Base-by-base conservation (phyloP, 2,329 filamentous ascomycete species). In the Fusarium foetens region DNA sequence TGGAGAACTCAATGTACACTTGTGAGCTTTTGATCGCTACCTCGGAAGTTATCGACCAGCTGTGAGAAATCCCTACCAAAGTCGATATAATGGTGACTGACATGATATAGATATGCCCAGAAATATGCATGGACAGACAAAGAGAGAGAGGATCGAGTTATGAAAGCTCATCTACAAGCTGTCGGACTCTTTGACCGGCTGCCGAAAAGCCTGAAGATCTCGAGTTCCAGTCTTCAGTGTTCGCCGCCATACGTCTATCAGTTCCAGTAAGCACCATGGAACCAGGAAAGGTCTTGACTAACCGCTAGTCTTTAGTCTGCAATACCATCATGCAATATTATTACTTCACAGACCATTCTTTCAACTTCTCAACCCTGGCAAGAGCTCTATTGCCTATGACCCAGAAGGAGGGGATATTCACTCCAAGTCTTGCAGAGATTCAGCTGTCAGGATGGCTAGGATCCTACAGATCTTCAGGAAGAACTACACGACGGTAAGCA, bases 391-490 rank as follows among this genome's bases (percentile, higher is more conserved):
- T 5, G 51, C 46, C 7, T 73, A 73, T 35, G 71, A 73, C 4
- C 57, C 70, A 3, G 66, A 73, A 2, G 70, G 70, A 3, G 57
- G 72, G 2, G 71, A 73, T 5, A 54, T 73, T 5, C 71, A 73
- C 13, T 73, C 71, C 6, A 61, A 59, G 23, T 68, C 71, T 5
- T 66, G 62, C 35, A 64, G 58, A 10, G 46, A 60, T 3, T 73
- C 71, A 14, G 71, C 71, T 3, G 38, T 65, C 2, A 68, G 59
- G 8, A 73, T 70, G 2, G 39, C 70, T 0, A 73, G 57, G 7
- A 73, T 73, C 8, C 27, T 71, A 9, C 71, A 64, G 3, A 73
- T 73, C 17, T 73, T 71, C n/a, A 51, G 52, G 9, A 73, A 72
- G 5, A 73, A 73, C 6, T 73, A 64, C 19, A 71, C 66, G 27